These are phyloP conservation scores for Adiantum capillusveneris DNA, from an alignment of 75 land plant species.

Conservation along the genomic window DNA sequence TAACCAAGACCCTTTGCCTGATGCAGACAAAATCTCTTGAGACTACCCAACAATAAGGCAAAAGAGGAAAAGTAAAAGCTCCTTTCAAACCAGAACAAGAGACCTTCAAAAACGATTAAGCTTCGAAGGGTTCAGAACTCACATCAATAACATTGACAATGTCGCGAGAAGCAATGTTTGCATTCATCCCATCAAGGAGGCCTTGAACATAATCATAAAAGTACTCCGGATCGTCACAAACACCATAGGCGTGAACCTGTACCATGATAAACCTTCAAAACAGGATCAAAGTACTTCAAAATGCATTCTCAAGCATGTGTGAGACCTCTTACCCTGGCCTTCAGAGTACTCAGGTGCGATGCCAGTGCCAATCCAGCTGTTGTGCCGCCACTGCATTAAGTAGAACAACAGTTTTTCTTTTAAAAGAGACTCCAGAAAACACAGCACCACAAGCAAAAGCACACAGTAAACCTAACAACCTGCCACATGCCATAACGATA, in stretches of 20 bases:
- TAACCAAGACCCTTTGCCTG: constrained; percentile 92
- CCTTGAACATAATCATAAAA: constrained; percentile 82
- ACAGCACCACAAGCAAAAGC: background rate
- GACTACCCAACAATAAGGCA: too few relatives aligned
- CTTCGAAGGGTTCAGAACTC: constrained; percentile 12
- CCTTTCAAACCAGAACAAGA: too few relatives aligned
- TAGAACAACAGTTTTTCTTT: background rate
- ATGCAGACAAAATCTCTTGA: too few relatives aligned
- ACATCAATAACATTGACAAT: constrained; percentile 63
- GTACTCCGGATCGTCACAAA: constrained; percentile 88
- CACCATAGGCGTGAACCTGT: constrained; percentile 88
- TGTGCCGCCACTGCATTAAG: constrained; percentile 71
- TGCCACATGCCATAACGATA: constrained; percentile 97
- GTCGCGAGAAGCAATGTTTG: constrained; percentile 59
- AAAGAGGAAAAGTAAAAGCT: too few relatives aligned
- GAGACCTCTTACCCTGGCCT: constrained; percentile 49
- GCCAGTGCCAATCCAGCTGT: constrained; percentile 88
- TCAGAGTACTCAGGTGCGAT: constrained; percentile 60
- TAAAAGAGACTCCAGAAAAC: too few relatives aligned
- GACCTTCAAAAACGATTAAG: background rate
- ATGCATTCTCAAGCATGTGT: background rate
- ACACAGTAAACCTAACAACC: constrained; percentile 49
- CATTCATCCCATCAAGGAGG: constrained; percentile 79
- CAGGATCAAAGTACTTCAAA: background rate
- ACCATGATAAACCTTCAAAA: background rate